phyloP scores from a whole-genome alignment of 2,329 filamentous ascomycete species.

The Fusarium vanettenii region DNA sequence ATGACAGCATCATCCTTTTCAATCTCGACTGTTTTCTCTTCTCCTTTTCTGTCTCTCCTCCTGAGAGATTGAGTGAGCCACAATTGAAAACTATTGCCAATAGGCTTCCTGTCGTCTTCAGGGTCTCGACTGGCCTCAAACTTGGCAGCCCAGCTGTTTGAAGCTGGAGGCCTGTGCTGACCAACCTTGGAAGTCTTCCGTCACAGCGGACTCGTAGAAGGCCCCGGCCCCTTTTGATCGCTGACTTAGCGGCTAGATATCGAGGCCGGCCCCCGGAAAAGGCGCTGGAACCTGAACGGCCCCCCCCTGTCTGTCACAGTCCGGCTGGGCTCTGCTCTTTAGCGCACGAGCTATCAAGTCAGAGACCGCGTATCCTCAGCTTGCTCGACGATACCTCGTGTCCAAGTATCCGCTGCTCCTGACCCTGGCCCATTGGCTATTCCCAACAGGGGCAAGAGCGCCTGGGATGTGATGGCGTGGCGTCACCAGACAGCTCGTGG shows the following conservation, averaged over 20 bases:
- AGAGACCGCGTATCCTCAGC: not conserved
- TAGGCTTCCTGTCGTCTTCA: slow-evolving; percentile 9
- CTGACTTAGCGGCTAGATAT: slow-evolving; percentile 15
- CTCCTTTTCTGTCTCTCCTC: slow-evolving; percentile 1
- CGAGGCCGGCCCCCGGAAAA: slow-evolving; percentile 18
- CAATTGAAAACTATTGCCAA: slow-evolving; percentile 18
- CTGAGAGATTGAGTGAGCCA: not conserved
- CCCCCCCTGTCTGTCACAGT: slow-evolving; percentile 31
- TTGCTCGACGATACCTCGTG: slow-evolving; percentile 18
- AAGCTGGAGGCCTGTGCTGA: slow-evolving; percentile 5
- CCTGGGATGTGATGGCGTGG: slow-evolving; percentile 34
- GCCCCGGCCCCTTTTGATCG: not conserved
- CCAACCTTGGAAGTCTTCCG: not conserved
- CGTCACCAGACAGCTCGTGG: slow-evolving; percentile 29
- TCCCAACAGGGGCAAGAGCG: slow-evolving; percentile 33
- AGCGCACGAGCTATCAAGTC: slow-evolving; percentile 3
- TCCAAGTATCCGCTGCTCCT: slow-evolving; percentile 24
- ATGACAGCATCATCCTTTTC: slow-evolving; percentile 9
- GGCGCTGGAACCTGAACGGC: slow-evolving; percentile 16
- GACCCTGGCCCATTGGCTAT: slow-evolving; percentile 9
- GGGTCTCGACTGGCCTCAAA: slow-evolving; percentile 21
- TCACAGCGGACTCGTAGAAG: not conserved
- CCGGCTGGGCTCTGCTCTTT: not conserved
- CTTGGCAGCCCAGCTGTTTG: not conserved
- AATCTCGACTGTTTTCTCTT: slow-evolving; percentile 8